These are phyloP conservation scores for Liquidambar formosana DNA, from an alignment of 164 flowering plant species.

Conservation along the genomic window DNA sequence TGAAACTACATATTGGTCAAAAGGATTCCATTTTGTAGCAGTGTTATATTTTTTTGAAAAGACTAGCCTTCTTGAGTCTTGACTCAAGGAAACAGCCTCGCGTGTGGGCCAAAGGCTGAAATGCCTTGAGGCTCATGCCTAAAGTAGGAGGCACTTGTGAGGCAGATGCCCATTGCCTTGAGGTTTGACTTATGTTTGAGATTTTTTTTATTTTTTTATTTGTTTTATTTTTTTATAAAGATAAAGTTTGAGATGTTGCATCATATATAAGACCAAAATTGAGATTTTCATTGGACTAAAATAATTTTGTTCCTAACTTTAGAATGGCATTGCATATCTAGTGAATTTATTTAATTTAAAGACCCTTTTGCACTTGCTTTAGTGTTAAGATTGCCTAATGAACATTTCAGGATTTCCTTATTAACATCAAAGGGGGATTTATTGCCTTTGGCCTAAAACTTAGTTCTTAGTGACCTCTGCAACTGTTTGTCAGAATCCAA, in stretches of 20 bases:
- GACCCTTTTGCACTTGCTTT: constrained; percentile 1
- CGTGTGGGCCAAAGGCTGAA: not conserved
- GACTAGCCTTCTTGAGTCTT: not conserved
- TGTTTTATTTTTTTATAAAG: too few relatives aligned
- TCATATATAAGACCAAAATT: too few relatives aligned
- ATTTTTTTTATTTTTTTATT: too few relatives aligned
- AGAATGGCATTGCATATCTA: not conserved
- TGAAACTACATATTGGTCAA: too few relatives aligned
- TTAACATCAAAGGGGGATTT: not conserved
- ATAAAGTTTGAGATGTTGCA: too few relatives aligned
- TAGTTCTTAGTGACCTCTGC: too few relatives aligned
- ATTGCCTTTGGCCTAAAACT: too few relatives aligned
- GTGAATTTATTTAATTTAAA: not conserved
- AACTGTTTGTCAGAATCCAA: too few relatives aligned
- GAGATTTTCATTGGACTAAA: too few relatives aligned
- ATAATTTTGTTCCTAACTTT: too few relatives aligned
- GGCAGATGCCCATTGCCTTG: not conserved
- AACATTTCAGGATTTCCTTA: not conserved
- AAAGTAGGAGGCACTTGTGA: not conserved
- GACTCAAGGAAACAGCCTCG: not conserved
- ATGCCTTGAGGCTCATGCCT: not conserved
- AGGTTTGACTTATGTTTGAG: not conserved
- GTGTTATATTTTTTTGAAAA: not conserved
- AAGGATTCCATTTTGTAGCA: not conserved
- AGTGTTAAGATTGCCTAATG: not conserved